phyloP scores from a whole-genome alignment of 2,329 filamentous ascomycete species.

The Setomelanomma holmii region DNA sequence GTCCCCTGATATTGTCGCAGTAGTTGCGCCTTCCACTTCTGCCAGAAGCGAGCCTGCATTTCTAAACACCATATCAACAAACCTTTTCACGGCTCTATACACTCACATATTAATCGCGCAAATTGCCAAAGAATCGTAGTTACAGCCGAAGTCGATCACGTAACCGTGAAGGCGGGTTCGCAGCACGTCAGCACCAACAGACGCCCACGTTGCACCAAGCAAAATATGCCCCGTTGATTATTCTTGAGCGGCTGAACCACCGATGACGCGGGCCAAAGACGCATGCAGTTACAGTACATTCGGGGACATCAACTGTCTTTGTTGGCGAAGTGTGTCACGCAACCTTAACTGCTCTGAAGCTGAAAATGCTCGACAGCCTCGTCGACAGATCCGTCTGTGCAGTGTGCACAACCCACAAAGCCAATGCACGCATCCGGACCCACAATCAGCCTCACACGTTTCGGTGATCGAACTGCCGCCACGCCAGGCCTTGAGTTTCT shows the following conservation, averaged over 20 bases:
- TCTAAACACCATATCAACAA: too few species aligned
- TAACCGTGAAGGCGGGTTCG: background rate
- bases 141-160: background rate
- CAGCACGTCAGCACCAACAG: background rate
- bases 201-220: background rate
- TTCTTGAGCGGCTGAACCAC: background rate
- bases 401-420: constrained; percentile 26
- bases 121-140: background rate
- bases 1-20: background rate
- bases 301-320: background rate
- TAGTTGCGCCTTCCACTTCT: background rate
- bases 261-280: background rate
- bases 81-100: too few species aligned
- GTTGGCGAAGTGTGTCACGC: background rate
- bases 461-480: constrained; percentile 21
- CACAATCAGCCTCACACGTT: constrained; percentile 37
- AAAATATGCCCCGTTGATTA: background rate
- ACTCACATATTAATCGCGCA: background rate
- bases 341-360: background rate
- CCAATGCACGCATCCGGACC: constrained; percentile 35
- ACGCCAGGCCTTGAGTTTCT: constrained; percentile 1
- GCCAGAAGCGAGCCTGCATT: background rate
- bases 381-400: constrained; percentile 49
- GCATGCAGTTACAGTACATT: background rate
- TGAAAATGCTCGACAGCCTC: constrained; percentile 28